These are phyloP conservation scores for Helianthus tuberosus DNA, from an alignment of 129 eudicot genomes.

Conservation along the genomic window DNA sequence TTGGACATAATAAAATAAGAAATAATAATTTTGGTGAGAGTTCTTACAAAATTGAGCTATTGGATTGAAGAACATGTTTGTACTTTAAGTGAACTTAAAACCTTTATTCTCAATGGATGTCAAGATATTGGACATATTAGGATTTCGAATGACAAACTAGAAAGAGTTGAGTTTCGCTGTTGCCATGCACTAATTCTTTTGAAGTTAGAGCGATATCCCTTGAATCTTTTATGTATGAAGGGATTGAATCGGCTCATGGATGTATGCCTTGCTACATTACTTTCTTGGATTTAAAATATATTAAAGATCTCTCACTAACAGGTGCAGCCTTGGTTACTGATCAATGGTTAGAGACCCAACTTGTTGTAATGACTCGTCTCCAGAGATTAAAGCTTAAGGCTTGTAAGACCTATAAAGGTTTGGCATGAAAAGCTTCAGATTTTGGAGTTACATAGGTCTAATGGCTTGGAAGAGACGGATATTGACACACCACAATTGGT, in stretches of 20 bases:
- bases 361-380: slow-evolving; percentile 3
- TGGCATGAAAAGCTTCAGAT: slow-evolving; percentile 22
- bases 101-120: slow-evolving; percentile 25
- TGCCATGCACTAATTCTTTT: slow-evolving; percentile 19
- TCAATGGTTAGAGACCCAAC: slow-evolving; percentile 22
- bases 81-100: slow-evolving; percentile 28
- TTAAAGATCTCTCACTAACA: slow-evolving; percentile 17
- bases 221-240: slow-evolving; percentile 15
- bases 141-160: slow-evolving; percentile 24
- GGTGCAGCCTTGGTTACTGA: not conserved
- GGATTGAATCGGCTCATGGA: not conserved
- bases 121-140: not conserved
- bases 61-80: slow-evolving; percentile 26
- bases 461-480: not conserved
- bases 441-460: slow-evolving; percentile 19
- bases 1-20: too few relatives aligned
- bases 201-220: slow-evolving; percentile 14
- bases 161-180: slow-evolving; percentile 21
- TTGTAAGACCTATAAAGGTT: slow-evolving; percentile 16
- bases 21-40: too few relatives aligned
- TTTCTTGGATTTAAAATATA: not conserved
- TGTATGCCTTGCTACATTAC: not conserved
- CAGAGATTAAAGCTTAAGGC: slow-evolving; percentile 23
- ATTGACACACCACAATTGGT: slow-evolving; percentile 27
- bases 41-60: not conserved